Conservation (phyloP, 31 red algal species). For the Endocladia muricata region DNA sequence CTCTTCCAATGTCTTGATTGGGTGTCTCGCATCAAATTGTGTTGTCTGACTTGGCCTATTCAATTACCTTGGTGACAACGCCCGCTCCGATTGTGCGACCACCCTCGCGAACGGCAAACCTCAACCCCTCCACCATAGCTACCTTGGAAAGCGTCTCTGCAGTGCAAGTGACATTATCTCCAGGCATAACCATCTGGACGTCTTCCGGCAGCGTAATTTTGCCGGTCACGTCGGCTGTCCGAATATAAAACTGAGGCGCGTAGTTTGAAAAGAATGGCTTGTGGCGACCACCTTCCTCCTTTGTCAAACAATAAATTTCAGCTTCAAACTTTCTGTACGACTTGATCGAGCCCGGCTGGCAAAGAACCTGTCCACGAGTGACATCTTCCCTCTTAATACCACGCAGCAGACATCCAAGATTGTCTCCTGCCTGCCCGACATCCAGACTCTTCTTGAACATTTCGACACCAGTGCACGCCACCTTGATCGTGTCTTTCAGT, state of each 20-base stretch:
- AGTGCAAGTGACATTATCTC: conserved; percentile 84
- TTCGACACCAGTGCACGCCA: conserved; percentile 92
- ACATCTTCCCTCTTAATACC: conserved; percentile 94
- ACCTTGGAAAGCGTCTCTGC: conserved; percentile 78
- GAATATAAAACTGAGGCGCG: conserved; percentile 92
- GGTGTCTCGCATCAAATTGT: no score
- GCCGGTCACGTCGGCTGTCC: conserved; percentile 98
- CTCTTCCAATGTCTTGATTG: no score
- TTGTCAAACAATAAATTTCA: conserved; percentile 89
- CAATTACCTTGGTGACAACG: conserved; percentile 89
- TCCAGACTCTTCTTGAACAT: conserved; percentile 96
- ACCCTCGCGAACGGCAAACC: conserved; percentile 97
- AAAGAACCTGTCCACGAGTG: conserved; percentile 81
- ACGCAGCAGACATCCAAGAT: conserved; percentile 88
- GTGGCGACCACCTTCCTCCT: conserved; percentile 99
- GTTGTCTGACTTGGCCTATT: conserved; percentile 39
- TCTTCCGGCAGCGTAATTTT: conserved; percentile 73
- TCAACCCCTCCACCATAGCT: conserved; percentile 75
- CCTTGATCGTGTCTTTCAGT: conserved; percentile 76
- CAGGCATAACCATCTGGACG: conserved; percentile 99
- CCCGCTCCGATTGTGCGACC: conserved; percentile 97
- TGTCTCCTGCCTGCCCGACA: conserved; percentile 94
- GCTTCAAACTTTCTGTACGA: conserved; percentile 94
- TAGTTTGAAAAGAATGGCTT: conserved; percentile 98
- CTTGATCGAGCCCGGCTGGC: conserved; percentile 75